A percentile compares a stretch with the other conserved stretches of the same genome.
Evolutionary conservation across 2,329 filamentous ascomycete species (phyloP).

Genomic region (Gnomoniopsis sp.): DNA sequence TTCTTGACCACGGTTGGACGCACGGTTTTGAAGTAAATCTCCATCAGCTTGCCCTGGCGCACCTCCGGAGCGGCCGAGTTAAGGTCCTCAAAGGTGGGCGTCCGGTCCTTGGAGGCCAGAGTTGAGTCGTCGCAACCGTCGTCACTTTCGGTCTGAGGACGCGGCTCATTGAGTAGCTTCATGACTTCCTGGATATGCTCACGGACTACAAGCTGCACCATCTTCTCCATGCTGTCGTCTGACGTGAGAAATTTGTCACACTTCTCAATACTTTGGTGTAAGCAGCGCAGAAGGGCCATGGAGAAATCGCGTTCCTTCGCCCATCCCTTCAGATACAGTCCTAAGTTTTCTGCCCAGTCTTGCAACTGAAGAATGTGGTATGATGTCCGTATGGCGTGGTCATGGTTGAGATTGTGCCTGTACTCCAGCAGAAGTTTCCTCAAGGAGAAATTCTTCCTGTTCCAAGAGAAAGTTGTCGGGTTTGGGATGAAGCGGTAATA

Average conservation of each 20-base stretch:
- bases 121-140: conserved; percentile 11
- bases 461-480: conserved; percentile 53
- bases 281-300: conserved; percentile 33
- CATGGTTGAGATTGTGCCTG: conserved; percentile 25
- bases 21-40: conserved; percentile 48
- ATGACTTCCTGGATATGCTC: conserved; percentile 49
- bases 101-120: neutral
- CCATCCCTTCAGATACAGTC: conserved; percentile 14
- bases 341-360: conserved; percentile 9
- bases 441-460: conserved; percentile 45
- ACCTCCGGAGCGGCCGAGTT: conserved; percentile 44
- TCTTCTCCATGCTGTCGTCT: conserved; percentile 26
- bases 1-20: conserved; percentile 36
- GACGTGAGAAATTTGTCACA: conserved; percentile 40
- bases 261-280: conserved; percentile 38
- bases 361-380: conserved; percentile 16
- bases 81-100: conserved; percentile 40
- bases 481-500: conserved; percentile 55
- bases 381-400: conserved; percentile 16
- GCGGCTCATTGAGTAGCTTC: conserved; percentile 37
- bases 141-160: conserved; percentile 17
- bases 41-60: conserved; percentile 47
- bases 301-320: conserved; percentile 23
- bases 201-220: conserved; percentile 44
- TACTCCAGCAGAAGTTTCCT: conserved; percentile 39